phyloP scores from a whole-genome alignment of 2,329 filamentous ascomycete species.

The Cladorrhinum sp. region DNA sequence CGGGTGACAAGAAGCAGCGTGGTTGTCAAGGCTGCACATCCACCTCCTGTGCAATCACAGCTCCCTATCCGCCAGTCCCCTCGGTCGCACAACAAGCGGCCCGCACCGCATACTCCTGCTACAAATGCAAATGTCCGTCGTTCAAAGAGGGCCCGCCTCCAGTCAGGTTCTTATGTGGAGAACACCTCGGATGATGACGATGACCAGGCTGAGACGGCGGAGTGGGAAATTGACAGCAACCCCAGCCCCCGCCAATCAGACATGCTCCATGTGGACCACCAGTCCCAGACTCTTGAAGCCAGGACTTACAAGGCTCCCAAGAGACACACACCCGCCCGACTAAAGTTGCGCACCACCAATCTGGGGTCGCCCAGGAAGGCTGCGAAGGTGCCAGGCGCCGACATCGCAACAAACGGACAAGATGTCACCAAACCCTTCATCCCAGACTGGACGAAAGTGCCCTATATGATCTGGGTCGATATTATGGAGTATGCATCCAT shows the following conservation, averaged over 20 bases:
- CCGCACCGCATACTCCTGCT: neutral
- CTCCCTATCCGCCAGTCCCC: neutral
- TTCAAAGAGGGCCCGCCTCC: conserved; percentile 22
- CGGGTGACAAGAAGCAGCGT: conserved; percentile 19
- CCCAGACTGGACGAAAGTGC: conserved; percentile 32
- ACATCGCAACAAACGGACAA: neutral
- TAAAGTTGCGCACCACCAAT: neutral
- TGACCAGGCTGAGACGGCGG: neutral
- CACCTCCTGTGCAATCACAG: conserved; percentile 13
- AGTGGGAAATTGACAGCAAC: neutral
- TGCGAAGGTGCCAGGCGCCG: neutral
- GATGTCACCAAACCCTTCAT: conserved; percentile 18
- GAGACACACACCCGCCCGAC: neutral
- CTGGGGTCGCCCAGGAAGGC: neutral
- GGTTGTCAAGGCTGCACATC: neutral
- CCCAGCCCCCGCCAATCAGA: neutral
- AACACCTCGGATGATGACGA: conserved; percentile 18
- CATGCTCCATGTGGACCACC: neutral
- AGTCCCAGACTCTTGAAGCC: neutral
- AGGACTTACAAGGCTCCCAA: neutral
- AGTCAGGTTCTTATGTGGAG: conserved; percentile 25
- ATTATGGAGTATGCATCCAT: conserved; percentile 68
- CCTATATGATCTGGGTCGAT: conserved; percentile 61
- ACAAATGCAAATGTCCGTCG: conserved; percentile 3
- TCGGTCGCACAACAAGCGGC: conserved; percentile 16